Percentiles rank a stretch among this genome's conserved stretches.
phyloP scores from a whole-genome alignment of 148 eudicot species.

The Diospyros lotus region DNA sequence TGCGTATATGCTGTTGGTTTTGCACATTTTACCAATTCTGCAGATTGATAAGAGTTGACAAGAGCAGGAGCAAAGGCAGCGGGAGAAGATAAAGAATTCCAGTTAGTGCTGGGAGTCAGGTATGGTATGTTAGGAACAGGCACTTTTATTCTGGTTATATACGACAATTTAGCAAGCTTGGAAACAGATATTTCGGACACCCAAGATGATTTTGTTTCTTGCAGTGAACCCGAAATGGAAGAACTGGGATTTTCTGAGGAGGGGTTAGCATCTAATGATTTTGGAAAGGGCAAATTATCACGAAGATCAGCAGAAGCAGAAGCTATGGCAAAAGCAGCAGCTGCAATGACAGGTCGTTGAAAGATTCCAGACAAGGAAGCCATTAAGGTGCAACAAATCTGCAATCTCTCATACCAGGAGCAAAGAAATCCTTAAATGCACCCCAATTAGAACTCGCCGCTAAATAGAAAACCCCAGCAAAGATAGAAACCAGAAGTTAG shows the following conservation, averaged over 20 bases:
- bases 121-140: conserved; percentile 53
- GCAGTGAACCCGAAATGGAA: conserved; percentile 16
- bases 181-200: conserved; percentile 64
- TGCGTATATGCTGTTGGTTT: conserved; percentile 46
- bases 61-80: conserved; percentile 35
- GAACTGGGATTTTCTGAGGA: conserved; percentile 35
- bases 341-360: conserved; percentile 76
- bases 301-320: conserved; percentile 75
- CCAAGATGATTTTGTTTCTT: conserved; percentile 50
- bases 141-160: conserved; percentile 42
- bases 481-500: background rate
- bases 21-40: conserved; percentile 53
- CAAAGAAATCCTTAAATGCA: conserved; percentile 7
- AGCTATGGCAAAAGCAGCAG: conserved; percentile 79
- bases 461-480: conserved; percentile 32
- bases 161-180: conserved; percentile 58
- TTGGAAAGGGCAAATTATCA: conserved; percentile 44
- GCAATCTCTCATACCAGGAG: conserved; percentile 34
- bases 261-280: conserved; percentile 28
- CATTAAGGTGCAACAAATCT: conserved; percentile 31
- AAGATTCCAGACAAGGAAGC: conserved; percentile 67
- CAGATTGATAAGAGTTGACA: conserved; percentile 57
- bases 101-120: conserved; percentile 23
- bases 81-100: conserved; percentile 24
- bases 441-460: conserved; percentile 5